Percentiles rank a stretch among this genome's conserved stretches.
Conservation (phyloP, 2,329 filamentous ascomycete species). For the Aureobasidium sp. region DNA sequence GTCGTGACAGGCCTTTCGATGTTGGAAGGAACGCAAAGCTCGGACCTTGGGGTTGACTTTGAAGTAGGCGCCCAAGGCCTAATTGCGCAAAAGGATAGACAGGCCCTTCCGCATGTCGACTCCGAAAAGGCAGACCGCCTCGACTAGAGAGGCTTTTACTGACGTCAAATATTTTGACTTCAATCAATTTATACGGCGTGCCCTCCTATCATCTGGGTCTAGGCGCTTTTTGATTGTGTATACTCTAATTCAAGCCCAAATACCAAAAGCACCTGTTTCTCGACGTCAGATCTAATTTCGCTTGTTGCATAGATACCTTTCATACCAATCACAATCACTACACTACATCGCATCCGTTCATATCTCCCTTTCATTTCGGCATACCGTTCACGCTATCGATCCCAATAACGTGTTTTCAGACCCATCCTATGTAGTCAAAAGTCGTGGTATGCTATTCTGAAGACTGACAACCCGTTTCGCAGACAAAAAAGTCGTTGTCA, state of each 20-base stretch:
- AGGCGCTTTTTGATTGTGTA: constrained; percentile 3
- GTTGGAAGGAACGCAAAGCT: background rate
- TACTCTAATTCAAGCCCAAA: background rate
- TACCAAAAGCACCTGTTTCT: background rate
- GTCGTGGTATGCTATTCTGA: background rate
- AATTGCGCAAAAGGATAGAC: background rate
- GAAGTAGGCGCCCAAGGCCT: constrained; percentile 5
- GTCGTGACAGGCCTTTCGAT: background rate
- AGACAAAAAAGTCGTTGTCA: background rate
- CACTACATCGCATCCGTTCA: constrained; percentile 1
- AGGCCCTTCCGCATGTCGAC: background rate
- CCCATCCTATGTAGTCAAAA: background rate
- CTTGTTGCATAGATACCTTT: constrained; percentile 2
- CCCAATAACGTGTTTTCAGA: background rate
- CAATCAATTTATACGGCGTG: background rate
- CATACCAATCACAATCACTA: constrained; percentile 7
- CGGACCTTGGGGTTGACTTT: background rate
- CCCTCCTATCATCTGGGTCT: background rate
- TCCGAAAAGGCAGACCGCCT: background rate
- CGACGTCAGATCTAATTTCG: constrained; percentile 5
- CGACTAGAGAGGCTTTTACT: background rate
- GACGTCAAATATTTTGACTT: constrained; percentile 3
- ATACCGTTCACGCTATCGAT: constrained; percentile 11
- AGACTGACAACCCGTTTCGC: constrained; percentile 4
- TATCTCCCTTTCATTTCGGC: constrained; percentile 10